phyloP scores from a whole-genome alignment of 768 basidiomycete genomes.

The Tephrocybe rancida region DNA sequence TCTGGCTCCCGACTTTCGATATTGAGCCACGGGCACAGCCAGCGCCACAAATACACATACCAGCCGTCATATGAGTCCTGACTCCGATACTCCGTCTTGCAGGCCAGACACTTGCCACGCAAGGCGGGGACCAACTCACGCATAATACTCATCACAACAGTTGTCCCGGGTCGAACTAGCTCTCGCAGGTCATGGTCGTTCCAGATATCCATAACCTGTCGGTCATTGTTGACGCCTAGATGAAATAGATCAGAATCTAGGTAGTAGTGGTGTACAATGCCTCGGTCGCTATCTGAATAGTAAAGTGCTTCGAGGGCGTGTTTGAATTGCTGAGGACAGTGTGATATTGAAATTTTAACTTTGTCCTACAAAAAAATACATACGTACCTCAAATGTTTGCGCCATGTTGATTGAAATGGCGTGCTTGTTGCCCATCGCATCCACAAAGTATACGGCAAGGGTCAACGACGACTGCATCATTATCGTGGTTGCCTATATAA shows the following conservation, averaged over 20 bases:
- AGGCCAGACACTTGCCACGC: no score
- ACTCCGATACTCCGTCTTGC: no score
- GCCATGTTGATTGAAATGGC: not conserved
- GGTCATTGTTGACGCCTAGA: not conserved
- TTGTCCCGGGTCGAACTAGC: no score
- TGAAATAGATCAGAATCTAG: not conserved
- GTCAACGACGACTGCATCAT: not conserved
- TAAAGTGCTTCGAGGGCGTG: not conserved
- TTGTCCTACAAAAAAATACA: not conserved
- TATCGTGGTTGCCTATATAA: not conserved
- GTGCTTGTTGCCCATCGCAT: not conserved
- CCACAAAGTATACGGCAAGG: not conserved
- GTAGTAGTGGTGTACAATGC: not conserved
- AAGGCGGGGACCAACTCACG: no score
- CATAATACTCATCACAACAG: no score
- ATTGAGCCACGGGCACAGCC: no score
- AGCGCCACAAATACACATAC: no score
- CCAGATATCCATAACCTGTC: not conserved
- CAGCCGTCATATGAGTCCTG: no score
- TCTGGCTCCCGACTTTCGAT: no score
- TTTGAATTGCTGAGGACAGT: not conserved
- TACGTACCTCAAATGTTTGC: not conserved
- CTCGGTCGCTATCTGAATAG: not conserved
- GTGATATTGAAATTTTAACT: not conserved
- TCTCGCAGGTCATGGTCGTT: not conserved